These are phyloP conservation scores for Fusarium drepaniforme DNA, from an alignment of 2,329 filamentous ascomycete species.

Conservation along the genomic window DNA sequence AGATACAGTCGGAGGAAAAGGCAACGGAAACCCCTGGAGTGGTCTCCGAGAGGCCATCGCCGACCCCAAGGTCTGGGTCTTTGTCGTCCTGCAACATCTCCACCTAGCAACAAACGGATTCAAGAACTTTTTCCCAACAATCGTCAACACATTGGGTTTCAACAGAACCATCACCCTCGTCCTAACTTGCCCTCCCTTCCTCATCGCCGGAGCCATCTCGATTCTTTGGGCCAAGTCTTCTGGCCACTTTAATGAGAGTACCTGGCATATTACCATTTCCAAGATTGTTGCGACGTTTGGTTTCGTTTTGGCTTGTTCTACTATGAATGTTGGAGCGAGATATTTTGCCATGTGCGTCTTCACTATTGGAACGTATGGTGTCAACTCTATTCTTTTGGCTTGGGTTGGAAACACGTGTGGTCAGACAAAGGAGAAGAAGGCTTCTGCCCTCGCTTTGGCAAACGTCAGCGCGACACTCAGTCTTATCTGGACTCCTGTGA, in stretches of 20 bases:
- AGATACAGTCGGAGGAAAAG: slow-evolving; percentile 57
- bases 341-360: slow-evolving; percentile 53
- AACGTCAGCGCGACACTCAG: slow-evolving; percentile 37
- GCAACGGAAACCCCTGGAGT: slow-evolving; percentile 52
- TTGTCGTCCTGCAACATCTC: slow-evolving; percentile 62
- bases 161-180: slow-evolving; percentile 40
- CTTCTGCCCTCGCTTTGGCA: slow-evolving; percentile 53
- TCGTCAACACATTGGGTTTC: slow-evolving; percentile 39
- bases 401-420: slow-evolving; percentile 57
- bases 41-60: slow-evolving; percentile 56
- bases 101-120: slow-evolving; percentile 61
- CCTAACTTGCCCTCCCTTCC: slow-evolving; percentile 55
- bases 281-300: slow-evolving; percentile 53
- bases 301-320: slow-evolving; percentile 43
- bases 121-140: slow-evolving; percentile 47
- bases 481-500: slow-evolving; percentile 38
- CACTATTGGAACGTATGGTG: slow-evolving; percentile 49
- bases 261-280: slow-evolving; percentile 58
- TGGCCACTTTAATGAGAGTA: slow-evolving; percentile 58
- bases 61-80: slow-evolving; percentile 61
- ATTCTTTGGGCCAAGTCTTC: slow-evolving; percentile 48
- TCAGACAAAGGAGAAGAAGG: slow-evolving; percentile 62
- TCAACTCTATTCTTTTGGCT: slow-evolving; percentile 59
- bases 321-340: slow-evolving; percentile 35
- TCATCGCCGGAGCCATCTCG: slow-evolving; percentile 47